These are phyloP conservation scores for Diaporthe capsici DNA, from an alignment of 2,329 filamentous ascomycete species.

Conservation along the genomic window DNA sequence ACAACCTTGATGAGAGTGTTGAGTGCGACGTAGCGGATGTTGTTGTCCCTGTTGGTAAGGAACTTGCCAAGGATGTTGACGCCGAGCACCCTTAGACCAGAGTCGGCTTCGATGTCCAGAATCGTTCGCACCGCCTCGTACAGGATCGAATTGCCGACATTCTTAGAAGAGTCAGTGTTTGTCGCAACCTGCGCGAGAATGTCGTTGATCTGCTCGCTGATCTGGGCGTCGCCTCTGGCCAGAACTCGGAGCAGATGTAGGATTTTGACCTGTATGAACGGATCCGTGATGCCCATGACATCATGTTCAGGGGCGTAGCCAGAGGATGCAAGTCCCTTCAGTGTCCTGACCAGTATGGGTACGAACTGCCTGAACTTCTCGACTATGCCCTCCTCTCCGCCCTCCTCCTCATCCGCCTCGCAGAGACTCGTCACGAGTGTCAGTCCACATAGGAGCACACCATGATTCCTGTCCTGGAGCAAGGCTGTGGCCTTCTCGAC, in stretches of 20 bases:
- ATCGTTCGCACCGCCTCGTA: slow-evolving; percentile 98
- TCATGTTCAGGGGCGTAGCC: slow-evolving; percentile 98
- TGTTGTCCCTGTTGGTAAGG: slow-evolving; percentile 98
- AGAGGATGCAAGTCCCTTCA: slow-evolving; percentile 93
- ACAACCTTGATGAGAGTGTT: slow-evolving; percentile 99
- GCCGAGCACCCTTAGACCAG: slow-evolving; percentile 90
- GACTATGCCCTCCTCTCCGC: slow-evolving; percentile 88
- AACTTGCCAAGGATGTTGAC: slow-evolving; percentile 99
- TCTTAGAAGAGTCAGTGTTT: slow-evolving; percentile 98
- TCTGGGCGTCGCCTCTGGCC: slow-evolving; percentile 86
- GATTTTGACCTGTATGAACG: slow-evolving; percentile 97
- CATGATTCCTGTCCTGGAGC: slow-evolving; percentile 93
- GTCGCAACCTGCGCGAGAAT: slow-evolving; percentile 97
- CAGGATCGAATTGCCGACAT: slow-evolving; percentile 97
- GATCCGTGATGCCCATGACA: slow-evolving; percentile 97
- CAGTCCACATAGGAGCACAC: slow-evolving; percentile 91
- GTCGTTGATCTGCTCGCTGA: slow-evolving; percentile 98
- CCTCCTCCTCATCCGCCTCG: slow-evolving; percentile 93
- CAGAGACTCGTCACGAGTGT: slow-evolving; percentile 94
- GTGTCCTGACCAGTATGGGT: slow-evolving; percentile 86
- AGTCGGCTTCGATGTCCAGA: slow-evolving; percentile 97
- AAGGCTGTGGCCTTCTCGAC: slow-evolving; percentile 92
- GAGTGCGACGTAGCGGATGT: slow-evolving; percentile 97
- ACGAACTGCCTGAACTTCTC: slow-evolving; percentile 92
- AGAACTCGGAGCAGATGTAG: slow-evolving; percentile 88